phyloP scores from a whole-genome alignment of 1,284 basidiomycete genomes.

The Apiotrichum domesticum region DNA sequence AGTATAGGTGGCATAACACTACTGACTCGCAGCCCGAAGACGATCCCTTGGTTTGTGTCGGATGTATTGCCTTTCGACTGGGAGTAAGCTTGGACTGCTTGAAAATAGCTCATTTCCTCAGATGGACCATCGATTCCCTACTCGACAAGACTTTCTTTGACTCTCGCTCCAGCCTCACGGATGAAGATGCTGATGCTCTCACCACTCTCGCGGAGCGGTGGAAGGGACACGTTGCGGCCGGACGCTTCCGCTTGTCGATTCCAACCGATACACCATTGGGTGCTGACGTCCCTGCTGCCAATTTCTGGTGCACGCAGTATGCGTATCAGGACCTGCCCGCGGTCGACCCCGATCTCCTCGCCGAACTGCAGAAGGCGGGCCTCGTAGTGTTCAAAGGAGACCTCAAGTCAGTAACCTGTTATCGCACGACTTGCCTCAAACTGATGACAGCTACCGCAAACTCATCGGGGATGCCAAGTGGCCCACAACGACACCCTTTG shows the following conservation, averaged over 20 bases:
- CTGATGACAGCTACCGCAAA: constrained; percentile 59
- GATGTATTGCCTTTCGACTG: constrained; percentile 81
- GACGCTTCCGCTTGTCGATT: constrained; percentile 68
- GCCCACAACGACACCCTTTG: constrained; percentile 76
- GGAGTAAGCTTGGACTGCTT: constrained; percentile 31
- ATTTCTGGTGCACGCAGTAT: constrained; percentile 80
- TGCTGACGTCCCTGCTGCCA: constrained; percentile 42
- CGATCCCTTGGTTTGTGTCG: constrained; percentile 82
- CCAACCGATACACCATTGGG: constrained; percentile 63
- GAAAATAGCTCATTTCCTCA: constrained; percentile 6
- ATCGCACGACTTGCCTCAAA: not conserved
- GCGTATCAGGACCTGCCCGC: constrained; percentile 74
- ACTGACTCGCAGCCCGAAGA: constrained; percentile 59
- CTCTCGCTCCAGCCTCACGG: constrained; percentile 51
- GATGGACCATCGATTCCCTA: constrained; percentile 50
- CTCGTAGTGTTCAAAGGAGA: constrained; percentile 96
- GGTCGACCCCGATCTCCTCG: constrained; percentile 57
- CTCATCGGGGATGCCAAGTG: constrained; percentile 84
- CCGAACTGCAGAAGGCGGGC: constrained; percentile 58
- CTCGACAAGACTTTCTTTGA: constrained; percentile 54
- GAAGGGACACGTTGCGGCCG: constrained; percentile 62
- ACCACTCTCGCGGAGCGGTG: constrained; percentile 64
- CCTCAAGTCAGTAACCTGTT: constrained; percentile 60
- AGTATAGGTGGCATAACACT: constrained; percentile 32
- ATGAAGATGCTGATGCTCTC: constrained; percentile 46